phyloP scores from a whole-genome alignment of 2,329 filamentous ascomycete genomes.

The Chaetomium sp. region DNA sequence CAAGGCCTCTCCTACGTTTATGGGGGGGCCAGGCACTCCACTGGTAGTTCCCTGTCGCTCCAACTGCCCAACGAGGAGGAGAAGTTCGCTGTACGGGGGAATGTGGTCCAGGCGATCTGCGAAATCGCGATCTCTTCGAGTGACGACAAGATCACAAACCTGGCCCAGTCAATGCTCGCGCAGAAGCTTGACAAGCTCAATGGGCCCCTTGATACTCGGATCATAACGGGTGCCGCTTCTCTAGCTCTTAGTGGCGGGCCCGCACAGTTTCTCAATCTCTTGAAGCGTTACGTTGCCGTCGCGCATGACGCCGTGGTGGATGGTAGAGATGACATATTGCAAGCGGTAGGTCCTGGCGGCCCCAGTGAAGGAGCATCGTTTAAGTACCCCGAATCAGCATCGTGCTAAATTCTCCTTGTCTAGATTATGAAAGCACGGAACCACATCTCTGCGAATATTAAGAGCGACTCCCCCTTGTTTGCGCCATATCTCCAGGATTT shows the following conservation, averaged over 20 bases:
- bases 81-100: constrained; percentile 67
- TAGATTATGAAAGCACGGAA: constrained; percentile 70
- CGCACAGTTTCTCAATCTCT: constrained; percentile 75
- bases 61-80: constrained; percentile 72
- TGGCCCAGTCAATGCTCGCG: constrained; percentile 92
- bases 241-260: constrained; percentile 71
- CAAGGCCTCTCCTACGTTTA: constrained; percentile 41
- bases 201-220: constrained; percentile 70
- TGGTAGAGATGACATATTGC: constrained; percentile 58
- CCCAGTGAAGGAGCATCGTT: no score
- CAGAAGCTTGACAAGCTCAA: constrained; percentile 90
- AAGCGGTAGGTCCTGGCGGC: constrained; percentile 53
- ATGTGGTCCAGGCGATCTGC: constrained; percentile 92
- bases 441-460: constrained; percentile 65
- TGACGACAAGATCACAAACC: constrained; percentile 85
- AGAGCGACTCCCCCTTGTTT: constrained; percentile 65
- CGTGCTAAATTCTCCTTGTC: background rate
- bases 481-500: constrained; percentile 78
- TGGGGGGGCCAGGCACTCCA: constrained; percentile 46
- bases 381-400: background rate
- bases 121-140: constrained; percentile 75
- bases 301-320: constrained; percentile 66
- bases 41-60: constrained; percentile 74
- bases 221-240: constrained; percentile 74
- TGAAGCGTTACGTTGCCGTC: constrained; percentile 75